phyloP scores from a whole-genome alignment of 352 stramenopile species.

The Aphanomyces euteiches region DNA sequence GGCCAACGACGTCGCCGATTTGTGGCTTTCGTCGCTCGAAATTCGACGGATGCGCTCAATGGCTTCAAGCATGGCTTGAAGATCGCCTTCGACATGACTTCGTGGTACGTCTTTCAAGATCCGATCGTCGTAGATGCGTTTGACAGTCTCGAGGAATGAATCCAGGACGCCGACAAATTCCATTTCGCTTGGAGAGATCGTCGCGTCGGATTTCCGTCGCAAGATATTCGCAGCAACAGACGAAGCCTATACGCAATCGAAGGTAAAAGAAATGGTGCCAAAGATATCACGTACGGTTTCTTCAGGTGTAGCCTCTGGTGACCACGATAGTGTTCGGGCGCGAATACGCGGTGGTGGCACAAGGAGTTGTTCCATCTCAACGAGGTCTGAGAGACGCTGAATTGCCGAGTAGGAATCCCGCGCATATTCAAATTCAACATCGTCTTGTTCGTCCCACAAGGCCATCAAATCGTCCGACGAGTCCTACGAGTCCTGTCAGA shows the following conservation, averaged over 20 bases:
- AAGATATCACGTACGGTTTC: not conserved
- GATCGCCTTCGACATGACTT: not conserved
- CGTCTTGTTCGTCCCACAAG: not conserved
- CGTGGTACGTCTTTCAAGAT: not conserved
- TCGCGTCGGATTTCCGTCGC: conserved; percentile 5
- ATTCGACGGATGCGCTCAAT: not conserved
- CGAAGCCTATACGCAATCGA: not conserved
- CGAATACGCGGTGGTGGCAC: no score
- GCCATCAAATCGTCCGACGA: not conserved
- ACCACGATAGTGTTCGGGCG: not conserved
- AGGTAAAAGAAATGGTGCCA: no score
- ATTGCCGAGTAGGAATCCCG: not conserved
- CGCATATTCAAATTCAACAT: not conserved
- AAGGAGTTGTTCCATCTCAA: not conserved
- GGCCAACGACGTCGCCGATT: not conserved
- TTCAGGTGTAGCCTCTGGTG: not conserved
- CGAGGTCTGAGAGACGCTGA: not conserved
- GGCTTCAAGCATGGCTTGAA: not conserved
- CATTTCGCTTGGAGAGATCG: not conserved
- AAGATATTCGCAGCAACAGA: not conserved
- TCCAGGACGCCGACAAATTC: conserved; percentile 3
- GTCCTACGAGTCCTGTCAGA: not conserved
- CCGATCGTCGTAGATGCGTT: conserved; percentile 24
- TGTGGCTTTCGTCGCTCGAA: not conserved
- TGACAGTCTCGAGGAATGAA: not conserved